Base-by-base conservation (phyloP, 768 basidiomycete genomes). In the Pulveroboletus sp. region DNA sequence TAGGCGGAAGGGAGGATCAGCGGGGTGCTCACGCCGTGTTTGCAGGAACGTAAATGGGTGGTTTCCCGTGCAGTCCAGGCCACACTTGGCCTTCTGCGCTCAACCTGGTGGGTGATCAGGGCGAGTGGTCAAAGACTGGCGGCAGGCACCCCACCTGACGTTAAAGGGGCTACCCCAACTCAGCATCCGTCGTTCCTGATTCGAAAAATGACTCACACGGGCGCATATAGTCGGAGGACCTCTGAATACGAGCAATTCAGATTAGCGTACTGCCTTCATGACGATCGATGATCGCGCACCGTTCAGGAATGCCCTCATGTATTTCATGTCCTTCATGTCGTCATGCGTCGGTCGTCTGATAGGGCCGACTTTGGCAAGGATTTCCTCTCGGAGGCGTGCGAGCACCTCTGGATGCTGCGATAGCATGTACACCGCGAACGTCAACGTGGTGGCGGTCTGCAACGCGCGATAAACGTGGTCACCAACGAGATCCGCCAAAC, bases 251-350 rank as follows among this genome's bases (percentile, higher is more conserved):
- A 29, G 24, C 7, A 1, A 14, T 34, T 30, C 4, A 24, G 24
- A 45, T 65, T 9, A 44, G 45, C 36, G 12, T 10, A 38, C n/a
- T 8, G 26, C 24, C 4, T 9, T 13, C 3, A n/a, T 16, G 23
- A 36, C 13, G 13, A 27, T 35, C 26, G 19, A 9, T 13, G 37
- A 32, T 37, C 4, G 43, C 68, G 12, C 19, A 82, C 82, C 82
- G 53, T 85, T 84, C 42, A 85, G 76, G 20, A 85, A 79, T 1
- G 83, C 84, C 22, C 80, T 70, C 13, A 85, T 63, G 53, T 77
- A 85, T 60, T 79, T 83, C 79, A 85, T 80, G 5, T 79, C 78
- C 24, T 71, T 70, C 55, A 85, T 75, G 53, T 82, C 77, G 37
- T 80, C 77, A 45, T 75, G 76, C 3, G 75, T 74, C 4, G 82